Evolutionary conservation across 192 early-diverging fungal species (phyloP).

Genomic region (Podila epigama): DNA sequence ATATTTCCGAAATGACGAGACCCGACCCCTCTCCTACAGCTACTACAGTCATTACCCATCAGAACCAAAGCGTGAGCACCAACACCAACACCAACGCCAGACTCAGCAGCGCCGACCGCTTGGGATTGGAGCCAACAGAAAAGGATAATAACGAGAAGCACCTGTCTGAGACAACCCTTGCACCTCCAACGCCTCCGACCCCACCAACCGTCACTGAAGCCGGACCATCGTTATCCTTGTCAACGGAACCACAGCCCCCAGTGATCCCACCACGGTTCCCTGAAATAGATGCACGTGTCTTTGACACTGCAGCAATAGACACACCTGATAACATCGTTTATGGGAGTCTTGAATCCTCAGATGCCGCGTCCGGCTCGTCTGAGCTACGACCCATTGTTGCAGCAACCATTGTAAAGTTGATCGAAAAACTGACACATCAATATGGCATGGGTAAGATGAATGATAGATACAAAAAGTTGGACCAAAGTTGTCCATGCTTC

Average conservation of each 20-base stretch:
- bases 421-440: slow-evolving; percentile 61
- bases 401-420: slow-evolving; percentile 58
- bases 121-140: too few species aligned
- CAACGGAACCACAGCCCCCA: too few species aligned
- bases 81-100: too few species aligned
- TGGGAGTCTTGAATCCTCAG: slow-evolving; percentile 3
- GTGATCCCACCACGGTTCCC: slow-evolving; percentile 37
- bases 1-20: background rate
- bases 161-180: background rate
- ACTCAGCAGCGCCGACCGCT: too few species aligned
- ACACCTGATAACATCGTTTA: slow-evolving; percentile 50
- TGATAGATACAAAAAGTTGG: too few species aligned
- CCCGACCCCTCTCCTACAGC: background rate
- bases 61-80: too few species aligned
- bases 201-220: too few species aligned
- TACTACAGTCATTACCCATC: too few species aligned
- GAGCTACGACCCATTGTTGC: slow-evolving; percentile 47
- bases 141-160: background rate
- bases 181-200: background rate
- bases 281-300: slow-evolving; percentile 52
- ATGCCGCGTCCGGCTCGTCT: background rate
- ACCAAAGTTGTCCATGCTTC: too few species aligned
- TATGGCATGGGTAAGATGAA: slow-evolving; percentile 52
- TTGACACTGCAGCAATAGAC: slow-evolving; percentile 47
- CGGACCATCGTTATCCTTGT: too few species aligned